Percentiles rank a stretch among this genome's conserved stretches.
Conservation (phyloP, 768 basidiomycete genomes). For the Coprinopsis strossmayeri region DNA sequence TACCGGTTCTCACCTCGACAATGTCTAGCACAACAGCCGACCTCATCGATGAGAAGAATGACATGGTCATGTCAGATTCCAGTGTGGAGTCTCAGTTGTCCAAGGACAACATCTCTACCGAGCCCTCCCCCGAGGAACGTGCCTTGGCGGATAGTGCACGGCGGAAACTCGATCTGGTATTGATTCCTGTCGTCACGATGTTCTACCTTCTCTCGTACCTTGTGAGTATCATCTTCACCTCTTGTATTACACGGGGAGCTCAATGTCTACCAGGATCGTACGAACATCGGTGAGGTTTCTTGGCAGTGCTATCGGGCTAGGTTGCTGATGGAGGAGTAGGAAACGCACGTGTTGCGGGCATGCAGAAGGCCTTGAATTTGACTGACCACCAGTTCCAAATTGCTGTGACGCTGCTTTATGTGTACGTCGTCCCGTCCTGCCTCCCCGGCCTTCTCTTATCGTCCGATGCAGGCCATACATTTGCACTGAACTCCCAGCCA, state of each 20-base stretch:
- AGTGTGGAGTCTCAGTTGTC: not conserved
- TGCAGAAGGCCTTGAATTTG: conserved; percentile 36
- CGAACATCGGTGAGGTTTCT: conserved; percentile 28
- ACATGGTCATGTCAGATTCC: conserved; percentile 1
- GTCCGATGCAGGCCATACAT: conserved; percentile 32
- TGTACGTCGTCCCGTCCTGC: conserved; percentile 16
- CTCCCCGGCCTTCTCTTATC: too few species aligned
- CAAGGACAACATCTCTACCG: not conserved
- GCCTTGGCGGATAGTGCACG: conserved; percentile 16
- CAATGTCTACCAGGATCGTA: too few species aligned
- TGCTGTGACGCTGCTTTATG: conserved; percentile 25
- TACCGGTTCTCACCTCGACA: not conserved
- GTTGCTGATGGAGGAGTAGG: conserved; percentile 16
- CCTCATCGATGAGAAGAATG: not conserved
- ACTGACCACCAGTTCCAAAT: conserved; percentile 33
- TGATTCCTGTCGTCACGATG: conserved; percentile 31
- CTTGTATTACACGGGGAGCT: too few species aligned
- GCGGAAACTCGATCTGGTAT: conserved; percentile 23
- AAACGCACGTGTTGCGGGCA: conserved; percentile 44
- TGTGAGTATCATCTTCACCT: conserved; percentile 15
- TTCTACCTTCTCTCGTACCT: conserved; percentile 32
- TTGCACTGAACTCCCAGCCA: conserved; percentile 41
- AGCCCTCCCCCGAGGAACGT: not conserved
- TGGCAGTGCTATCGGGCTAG: not conserved
- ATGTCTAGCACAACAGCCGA: too few species aligned